Base-by-base conservation (phyloP, 345 rosid genomes). In the Brassica nigra region DNA sequence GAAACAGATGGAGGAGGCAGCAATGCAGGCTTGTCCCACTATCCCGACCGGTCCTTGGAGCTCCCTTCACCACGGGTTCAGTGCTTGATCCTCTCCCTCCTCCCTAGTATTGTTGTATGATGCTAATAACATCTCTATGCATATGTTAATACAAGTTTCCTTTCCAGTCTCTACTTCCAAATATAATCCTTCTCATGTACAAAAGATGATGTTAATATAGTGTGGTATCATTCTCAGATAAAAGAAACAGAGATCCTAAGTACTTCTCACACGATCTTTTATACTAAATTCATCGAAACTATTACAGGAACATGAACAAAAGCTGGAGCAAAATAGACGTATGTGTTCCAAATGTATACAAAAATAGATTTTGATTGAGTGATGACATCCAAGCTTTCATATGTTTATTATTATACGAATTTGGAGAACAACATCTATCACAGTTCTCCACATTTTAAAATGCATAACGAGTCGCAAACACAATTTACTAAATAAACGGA, bases 1-100 rank as follows among this genome's bases (percentile, higher is more conserved):
- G 8, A 83, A 81, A 57, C 88, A 86, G 80, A 90, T 95, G 96
- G 84, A 76, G 0, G 93, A 90, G 75, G 97, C 96, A 78, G 84
- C 98, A 0, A 85, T 88, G 37, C 96, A 93, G 77, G 94, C 98
- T 66, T 95, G 99, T 81, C 83, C 75, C n/a, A 82, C 70, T 49
- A n/a, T 93, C 77, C 98, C 97, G 5, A 54, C 85, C 1, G 83
- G 90, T 68, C 85, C 87, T 20, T 91, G 97, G 97, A 71, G 75
- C 88, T 90, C 96, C 59, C 89, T 91, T 73, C 72, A 83, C 78
- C 85, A 75, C 2, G 96, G 98, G 30, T 91, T 91, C 86, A 90
- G 96, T 76, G 97, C 96, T 37, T 95, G 80, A 89, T 29, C 58
- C 3, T 27, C 42, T 39, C 18, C 18, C 4, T 18, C 7, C 12